Evolutionary conservation across 495 filamentous ascomycete genomes (phyloP).

Genomic region (Pseudomonodictys pantanalensis): DNA sequence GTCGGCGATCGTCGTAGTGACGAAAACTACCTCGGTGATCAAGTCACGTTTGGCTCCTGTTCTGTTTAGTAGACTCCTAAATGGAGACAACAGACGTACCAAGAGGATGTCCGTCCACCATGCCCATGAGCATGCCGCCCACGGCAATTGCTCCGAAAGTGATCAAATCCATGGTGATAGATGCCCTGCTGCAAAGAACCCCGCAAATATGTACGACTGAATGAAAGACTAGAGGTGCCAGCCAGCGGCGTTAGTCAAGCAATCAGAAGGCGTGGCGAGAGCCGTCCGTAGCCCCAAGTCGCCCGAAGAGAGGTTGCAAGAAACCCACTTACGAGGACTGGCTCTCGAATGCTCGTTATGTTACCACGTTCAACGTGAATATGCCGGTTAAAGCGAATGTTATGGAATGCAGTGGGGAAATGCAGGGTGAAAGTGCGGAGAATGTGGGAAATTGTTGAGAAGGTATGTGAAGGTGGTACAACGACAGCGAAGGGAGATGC

Average conservation of each 20-base stretch:
- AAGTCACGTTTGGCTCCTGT: constrained; percentile 34
- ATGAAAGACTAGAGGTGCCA: constrained; percentile 14
- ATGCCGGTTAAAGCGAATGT: constrained; percentile 12
- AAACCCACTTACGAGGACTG: constrained; percentile 6
- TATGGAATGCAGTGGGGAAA: constrained; percentile 17
- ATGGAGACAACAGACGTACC: constrained; percentile 35
- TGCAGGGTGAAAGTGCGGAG: constrained; percentile 3
- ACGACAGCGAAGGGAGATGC: background rate
- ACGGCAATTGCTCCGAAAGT: constrained; percentile 24
- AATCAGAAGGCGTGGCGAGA: background rate
- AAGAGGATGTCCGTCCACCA: constrained; percentile 47
- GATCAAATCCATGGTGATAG: constrained; percentile 44
- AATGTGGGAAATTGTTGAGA: background rate
- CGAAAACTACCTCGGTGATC: constrained; percentile 42
- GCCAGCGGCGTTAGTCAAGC: constrained; percentile 24
- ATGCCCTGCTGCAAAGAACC: background rate
- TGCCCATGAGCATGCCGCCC: constrained; percentile 31
- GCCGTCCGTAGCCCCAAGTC: background rate
- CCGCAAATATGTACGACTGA: constrained; percentile 28
- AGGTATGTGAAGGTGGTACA: background rate
- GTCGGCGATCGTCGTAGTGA: constrained; percentile 39
- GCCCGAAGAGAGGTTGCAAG: background rate
- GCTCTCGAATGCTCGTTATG: constrained; percentile 2
- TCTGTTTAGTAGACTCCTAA: background rate
- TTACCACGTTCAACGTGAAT: background rate